These are phyloP conservation scores for Blastobotrys elegans DNA, from an alignment of 1,139 yeast species.

Conservation along the genomic window DNA sequence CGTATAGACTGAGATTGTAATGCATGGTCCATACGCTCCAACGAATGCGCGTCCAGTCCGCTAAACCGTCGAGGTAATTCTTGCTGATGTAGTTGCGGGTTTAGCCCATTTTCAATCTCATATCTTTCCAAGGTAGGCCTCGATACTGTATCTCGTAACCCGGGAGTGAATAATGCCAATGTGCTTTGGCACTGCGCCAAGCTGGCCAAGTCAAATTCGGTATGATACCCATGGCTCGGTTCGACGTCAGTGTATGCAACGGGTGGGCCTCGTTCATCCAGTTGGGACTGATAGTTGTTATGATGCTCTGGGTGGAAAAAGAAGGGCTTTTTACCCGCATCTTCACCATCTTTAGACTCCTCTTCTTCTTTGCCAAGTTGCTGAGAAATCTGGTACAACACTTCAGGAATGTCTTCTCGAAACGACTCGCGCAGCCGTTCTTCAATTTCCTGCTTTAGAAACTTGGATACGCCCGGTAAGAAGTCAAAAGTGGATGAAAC, in stretches of 20 bases:
- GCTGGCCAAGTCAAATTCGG: not conserved
- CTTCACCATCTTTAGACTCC: no score
- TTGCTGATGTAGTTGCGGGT: not conserved
- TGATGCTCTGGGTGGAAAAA: conserved; percentile 10
- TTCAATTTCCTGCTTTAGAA: conserved; percentile 64
- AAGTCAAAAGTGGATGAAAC: conserved; percentile 71
- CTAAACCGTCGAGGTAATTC: not conserved
- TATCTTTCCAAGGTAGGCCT: not conserved
- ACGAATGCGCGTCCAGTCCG: not conserved
- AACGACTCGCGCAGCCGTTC: conserved; percentile 65
- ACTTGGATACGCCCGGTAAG: conserved; percentile 66
- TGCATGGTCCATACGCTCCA: not conserved
- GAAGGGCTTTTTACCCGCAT: not conserved
- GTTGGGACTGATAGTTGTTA: not conserved
- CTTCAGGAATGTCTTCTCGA: conserved; percentile 71
- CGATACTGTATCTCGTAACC: conserved; percentile 3
- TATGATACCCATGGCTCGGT: not conserved
- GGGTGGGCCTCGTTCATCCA: not conserved
- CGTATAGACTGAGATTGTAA: not conserved
- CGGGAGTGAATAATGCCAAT: conserved; percentile 5
- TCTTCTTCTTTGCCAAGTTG: conserved; percentile 5
- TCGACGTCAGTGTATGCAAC: conserved; percentile 5
- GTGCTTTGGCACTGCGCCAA: conserved; percentile 1
- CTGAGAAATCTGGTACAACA: conserved; percentile 53
- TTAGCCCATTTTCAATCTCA: not conserved